Evolutionary conservation across 495 filamentous ascomycete species (phyloP).

Genomic region (Xylaria bambusicola): DNA sequence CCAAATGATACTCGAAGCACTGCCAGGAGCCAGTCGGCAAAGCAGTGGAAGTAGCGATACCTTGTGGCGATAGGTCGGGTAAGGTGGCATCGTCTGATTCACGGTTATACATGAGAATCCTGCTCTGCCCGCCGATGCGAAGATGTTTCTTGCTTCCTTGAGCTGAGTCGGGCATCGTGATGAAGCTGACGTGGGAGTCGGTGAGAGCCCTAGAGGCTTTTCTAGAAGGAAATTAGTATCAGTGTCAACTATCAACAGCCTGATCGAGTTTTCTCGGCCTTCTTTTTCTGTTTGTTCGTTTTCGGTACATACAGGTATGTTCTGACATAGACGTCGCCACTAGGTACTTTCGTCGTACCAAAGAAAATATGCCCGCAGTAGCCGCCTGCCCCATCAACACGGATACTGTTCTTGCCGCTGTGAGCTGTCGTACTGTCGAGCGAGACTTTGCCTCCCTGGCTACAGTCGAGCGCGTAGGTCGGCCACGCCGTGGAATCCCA

Average conservation of each 20-base stretch:
- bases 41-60: slow-evolving; percentile 50
- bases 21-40: slow-evolving; percentile 52
- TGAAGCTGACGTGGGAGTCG: slow-evolving; percentile 58
- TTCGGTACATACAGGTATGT: slow-evolving; percentile 50
- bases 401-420: slow-evolving; percentile 57
- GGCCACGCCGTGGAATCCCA: slow-evolving; percentile 57
- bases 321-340: slow-evolving; percentile 57
- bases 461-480: slow-evolving; percentile 57
- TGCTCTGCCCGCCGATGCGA: slow-evolving; percentile 58
- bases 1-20: slow-evolving; percentile 61
- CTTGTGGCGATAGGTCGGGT: slow-evolving; percentile 58
- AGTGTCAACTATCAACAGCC: slow-evolving; percentile 25
- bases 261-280: background rate
- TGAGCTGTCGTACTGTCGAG: slow-evolving; percentile 54
- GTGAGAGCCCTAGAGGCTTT: slow-evolving; percentile 56
- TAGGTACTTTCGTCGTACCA: slow-evolving; percentile 57
- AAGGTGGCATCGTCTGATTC: slow-evolving; percentile 63
- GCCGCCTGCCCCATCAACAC: slow-evolving; percentile 54
- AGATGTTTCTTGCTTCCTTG: slow-evolving; percentile 58
- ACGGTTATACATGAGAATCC: slow-evolving; percentile 63
- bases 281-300: background rate
- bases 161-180: slow-evolving; percentile 60
- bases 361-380: slow-evolving; percentile 64
- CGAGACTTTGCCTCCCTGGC: slow-evolving; percentile 55
- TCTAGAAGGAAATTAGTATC: slow-evolving; percentile 33